These are phyloP conservation scores for Chytriomyces sp. DNA, from an alignment of 192 early-diverging fungal species.

Conservation along the genomic window DNA sequence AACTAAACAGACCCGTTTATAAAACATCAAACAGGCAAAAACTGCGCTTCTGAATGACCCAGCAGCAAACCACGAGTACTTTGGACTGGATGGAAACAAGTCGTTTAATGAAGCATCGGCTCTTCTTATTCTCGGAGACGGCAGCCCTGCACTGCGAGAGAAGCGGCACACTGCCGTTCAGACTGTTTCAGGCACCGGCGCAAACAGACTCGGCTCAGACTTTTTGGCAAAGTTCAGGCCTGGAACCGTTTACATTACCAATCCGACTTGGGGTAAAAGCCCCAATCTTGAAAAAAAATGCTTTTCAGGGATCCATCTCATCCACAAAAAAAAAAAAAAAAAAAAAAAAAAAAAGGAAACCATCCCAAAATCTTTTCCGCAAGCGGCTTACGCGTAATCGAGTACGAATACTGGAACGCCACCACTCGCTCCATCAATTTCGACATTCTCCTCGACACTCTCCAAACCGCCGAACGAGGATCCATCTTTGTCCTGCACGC, in stretches of 20 bases:
- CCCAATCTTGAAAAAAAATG: neutral
- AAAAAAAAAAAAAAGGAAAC: conserved; percentile 57
- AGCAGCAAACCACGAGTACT: conserved; percentile 89
- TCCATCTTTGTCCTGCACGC: conserved; percentile 93
- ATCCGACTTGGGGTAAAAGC: conserved; percentile 90
- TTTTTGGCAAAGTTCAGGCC: conserved; percentile 76
- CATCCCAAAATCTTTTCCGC: conserved; percentile 87
- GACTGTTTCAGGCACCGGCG: conserved; percentile 95
- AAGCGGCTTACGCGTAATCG: conserved; percentile 78
- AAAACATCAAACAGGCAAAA: conserved; percentile 67
- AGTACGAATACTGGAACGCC: conserved; percentile 93
- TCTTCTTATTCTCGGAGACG: conserved; percentile 77
- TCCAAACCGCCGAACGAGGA: conserved; percentile 72
- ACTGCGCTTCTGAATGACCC: conserved; percentile 70
- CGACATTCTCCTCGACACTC: conserved; percentile 71
- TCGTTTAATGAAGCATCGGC: conserved; percentile 78
- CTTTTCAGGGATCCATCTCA: no score
- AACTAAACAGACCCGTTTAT: neutral
- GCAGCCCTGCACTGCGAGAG: conserved; percentile 72
- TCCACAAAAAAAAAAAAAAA: no score
- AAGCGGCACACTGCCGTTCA: conserved; percentile 73
- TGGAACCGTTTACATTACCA: conserved; percentile 78
- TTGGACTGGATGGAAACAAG: conserved; percentile 82
- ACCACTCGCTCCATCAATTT: conserved; percentile 79
- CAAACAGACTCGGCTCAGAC: conserved; percentile 78